phyloP scores from a whole-genome alignment of 345 rosid species.

The Euclidium syriacum region DNA sequence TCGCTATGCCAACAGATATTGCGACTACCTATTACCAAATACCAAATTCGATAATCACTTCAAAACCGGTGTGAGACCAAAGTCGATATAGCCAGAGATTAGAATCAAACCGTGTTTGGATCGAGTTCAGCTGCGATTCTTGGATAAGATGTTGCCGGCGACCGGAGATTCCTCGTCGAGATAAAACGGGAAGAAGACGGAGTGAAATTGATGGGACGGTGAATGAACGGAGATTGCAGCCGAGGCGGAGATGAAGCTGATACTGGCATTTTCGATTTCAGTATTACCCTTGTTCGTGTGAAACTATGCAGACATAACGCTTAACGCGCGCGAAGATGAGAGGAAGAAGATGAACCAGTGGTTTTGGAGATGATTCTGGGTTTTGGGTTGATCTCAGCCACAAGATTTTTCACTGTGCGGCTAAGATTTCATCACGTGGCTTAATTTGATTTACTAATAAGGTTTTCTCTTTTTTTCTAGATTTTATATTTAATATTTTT shows the following conservation, averaged over 20 bases:
- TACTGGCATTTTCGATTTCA: constrained; percentile 37
- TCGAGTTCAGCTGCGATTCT: constrained; percentile 77
- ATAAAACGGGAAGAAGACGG: constrained; percentile 25
- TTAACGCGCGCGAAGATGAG: constrained; percentile 31
- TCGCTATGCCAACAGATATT: constrained; percentile 69
- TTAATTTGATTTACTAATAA: neutral
- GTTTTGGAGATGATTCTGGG: constrained; percentile 29
- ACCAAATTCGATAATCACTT: neutral
- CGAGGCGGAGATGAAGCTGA: constrained; percentile 41
- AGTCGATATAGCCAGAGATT: neutral
- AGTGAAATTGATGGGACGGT: constrained; percentile 38
- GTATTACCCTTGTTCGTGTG: neutral
- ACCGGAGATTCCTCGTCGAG: constrained; percentile 36
- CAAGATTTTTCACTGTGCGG: neutral
- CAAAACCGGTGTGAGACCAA: neutral
- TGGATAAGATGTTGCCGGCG: constrained; percentile 42
- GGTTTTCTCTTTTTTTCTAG: neutral
- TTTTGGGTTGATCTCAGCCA: constrained; percentile 29
- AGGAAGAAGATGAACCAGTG: constrained; percentile 2
- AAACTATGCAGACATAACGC: neutral
- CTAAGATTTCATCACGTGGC: constrained; percentile 22
- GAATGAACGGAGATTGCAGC: constrained; percentile 53
- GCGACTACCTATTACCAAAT: constrained; percentile 52
- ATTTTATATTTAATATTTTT: neutral
- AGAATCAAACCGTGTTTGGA: constrained; percentile 63